Percentiles rank a stretch among this genome's conserved stretches.
These are phyloP conservation scores for Gymnopus androsaceus DNA, from an alignment of 1,284 basidiomycete genomes.

Conservation along the genomic window DNA sequence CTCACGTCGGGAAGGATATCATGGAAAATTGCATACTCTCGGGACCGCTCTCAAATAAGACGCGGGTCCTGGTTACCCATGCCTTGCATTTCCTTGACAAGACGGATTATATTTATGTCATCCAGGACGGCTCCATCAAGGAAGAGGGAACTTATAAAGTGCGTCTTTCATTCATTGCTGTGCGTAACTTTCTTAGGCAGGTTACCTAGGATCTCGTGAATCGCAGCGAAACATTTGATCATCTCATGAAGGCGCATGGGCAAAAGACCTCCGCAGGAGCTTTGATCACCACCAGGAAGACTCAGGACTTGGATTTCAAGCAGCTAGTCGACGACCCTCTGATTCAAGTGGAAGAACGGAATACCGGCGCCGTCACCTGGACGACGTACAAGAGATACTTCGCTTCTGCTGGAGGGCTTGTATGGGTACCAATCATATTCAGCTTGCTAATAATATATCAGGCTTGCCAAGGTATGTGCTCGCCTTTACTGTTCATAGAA, in stretches of 20 bases:
- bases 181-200: neutral
- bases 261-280: slow-evolving; percentile 25
- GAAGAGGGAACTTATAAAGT: slow-evolving; percentile 51
- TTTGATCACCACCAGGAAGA: neutral
- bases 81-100: slow-evolving; percentile 53
- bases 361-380: slow-evolving; percentile 36
- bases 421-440: slow-evolving; percentile 26
- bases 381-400: slow-evolving; percentile 44
- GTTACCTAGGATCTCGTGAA: slow-evolving; percentile 41
- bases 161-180: slow-evolving; percentile 9
- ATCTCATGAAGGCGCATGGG: slow-evolving; percentile 46
- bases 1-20: slow-evolving; percentile 46
- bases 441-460: slow-evolving; percentile 14
- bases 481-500: neutral
- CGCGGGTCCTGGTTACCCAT: slow-evolving; percentile 62
- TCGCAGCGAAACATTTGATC: slow-evolving; percentile 43
- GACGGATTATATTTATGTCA: slow-evolving; percentile 53
- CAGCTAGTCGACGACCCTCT: slow-evolving; percentile 15
- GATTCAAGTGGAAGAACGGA: slow-evolving; percentile 40
- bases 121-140: slow-evolving; percentile 55
- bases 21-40: slow-evolving; percentile 48
- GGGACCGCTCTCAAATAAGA: slow-evolving; percentile 47
- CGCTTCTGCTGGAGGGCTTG: slow-evolving; percentile 36
- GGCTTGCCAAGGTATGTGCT: slow-evolving; percentile 17
- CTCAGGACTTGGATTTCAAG: neutral